phyloP scores from a whole-genome alignment of 2,329 filamentous ascomycete genomes.

The Paramyrothecium sp. region DNA sequence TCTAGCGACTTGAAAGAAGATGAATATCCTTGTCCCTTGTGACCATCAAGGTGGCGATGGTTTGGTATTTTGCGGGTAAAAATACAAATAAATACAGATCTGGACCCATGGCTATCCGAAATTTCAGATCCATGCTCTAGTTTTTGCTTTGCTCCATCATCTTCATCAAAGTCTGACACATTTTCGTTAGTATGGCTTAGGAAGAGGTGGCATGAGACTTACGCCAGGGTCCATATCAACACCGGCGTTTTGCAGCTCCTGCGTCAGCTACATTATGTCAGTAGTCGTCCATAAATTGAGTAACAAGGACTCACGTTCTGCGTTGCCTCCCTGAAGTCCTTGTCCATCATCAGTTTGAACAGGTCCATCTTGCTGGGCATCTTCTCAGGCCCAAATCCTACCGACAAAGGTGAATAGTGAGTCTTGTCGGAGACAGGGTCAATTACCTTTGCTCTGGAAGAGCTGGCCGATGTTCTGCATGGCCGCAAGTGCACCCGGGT shows the following conservation, averaged over 20 bases:
- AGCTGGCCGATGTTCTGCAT: conserved; percentile 2
- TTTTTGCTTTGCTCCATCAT: background rate
- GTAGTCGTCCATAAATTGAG: background rate
- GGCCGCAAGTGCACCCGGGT: conserved; percentile 2
- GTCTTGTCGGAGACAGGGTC: background rate
- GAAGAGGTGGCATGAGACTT: background rate
- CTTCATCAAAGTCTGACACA: background rate
- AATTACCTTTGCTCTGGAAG: conserved; percentile 2
- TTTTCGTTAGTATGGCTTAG: background rate
- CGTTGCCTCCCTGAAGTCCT: conserved; percentile 18
- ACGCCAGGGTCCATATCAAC: conserved; percentile 17
- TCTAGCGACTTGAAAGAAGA: too few species aligned
- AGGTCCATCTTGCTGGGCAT: conserved; percentile 19
- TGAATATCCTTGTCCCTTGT: too few species aligned
- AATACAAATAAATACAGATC: too few species aligned
- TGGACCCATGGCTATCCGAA: too few species aligned
- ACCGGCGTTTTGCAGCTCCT: conserved; percentile 18
- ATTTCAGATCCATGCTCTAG: too few species aligned
- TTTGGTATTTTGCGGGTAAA: too few species aligned
- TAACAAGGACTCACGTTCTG: background rate
- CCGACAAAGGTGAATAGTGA: background rate
- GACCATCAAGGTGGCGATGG: too few species aligned
- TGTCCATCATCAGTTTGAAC: conserved; percentile 19
- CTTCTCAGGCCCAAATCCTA: conserved; percentile 15
- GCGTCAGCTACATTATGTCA: conserved; percentile 7